Percentiles rank a stretch among this genome's conserved stretches.
These are phyloP conservation scores for Sporothrix brunneoviolacea DNA, from an alignment of 2,329 filamentous ascomycete genomes.

Conservation along the genomic window DNA sequence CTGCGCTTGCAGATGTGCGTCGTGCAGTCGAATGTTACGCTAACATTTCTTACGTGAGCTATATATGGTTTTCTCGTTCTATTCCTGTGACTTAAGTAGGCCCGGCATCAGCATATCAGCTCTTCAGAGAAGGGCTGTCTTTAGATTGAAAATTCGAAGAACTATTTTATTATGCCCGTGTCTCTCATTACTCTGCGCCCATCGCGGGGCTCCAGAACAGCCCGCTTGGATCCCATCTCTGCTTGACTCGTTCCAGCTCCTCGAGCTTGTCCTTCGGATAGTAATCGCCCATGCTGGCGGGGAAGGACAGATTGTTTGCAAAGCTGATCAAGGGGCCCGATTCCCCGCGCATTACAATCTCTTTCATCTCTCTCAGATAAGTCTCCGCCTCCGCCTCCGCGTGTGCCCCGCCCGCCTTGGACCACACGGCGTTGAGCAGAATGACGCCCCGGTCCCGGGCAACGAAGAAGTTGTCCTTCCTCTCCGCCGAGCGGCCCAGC, in stretches of 20 bases:
- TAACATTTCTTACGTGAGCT: too few relatives aligned
- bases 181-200: neutral
- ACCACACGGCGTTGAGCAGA: neutral
- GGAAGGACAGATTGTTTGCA: constrained; percentile 4
- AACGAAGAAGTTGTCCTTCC: constrained; percentile 2
- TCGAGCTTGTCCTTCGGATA: neutral
- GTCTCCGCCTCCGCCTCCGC: neutral
- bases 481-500: neutral
- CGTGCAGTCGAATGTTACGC: too few relatives aligned
- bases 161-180: too few relatives aligned
- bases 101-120: too few relatives aligned
- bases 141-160: too few relatives aligned
- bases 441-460: neutral
- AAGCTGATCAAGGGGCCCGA: neutral
- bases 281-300: neutral
- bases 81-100: too few relatives aligned
- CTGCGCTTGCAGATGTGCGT: too few relatives aligned
- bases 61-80: too few relatives aligned
- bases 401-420: neutral
- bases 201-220: constrained; percentile 4
- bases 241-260: neutral
- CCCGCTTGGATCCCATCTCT: neutral
- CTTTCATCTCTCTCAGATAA: neutral
- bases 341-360: neutral
- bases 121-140: too few relatives aligned